A percentile compares a stretch with the other conserved stretches of the same genome.
phyloP scores from a whole-genome alignment of 2,329 filamentous ascomycete species.

The Dothistroma septosporum region DNA sequence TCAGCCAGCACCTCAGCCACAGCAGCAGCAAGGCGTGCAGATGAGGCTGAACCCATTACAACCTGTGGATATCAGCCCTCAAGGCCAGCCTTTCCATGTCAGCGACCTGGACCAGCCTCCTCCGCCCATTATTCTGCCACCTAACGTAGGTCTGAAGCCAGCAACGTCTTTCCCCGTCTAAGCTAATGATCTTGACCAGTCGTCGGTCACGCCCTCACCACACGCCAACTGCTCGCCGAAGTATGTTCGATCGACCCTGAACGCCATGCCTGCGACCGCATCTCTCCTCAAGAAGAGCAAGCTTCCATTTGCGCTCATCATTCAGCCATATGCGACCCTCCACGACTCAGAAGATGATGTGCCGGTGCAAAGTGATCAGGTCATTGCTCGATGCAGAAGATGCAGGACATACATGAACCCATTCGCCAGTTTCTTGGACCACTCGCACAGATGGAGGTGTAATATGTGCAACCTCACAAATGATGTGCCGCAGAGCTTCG shows the following conservation, averaged over 20 bases:
- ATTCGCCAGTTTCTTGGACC: constrained; percentile 92
- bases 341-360: constrained; percentile 90
- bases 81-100: constrained; percentile 91
- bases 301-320: constrained; percentile 89
- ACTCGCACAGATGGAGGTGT: constrained; percentile 96
- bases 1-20: constrained; percentile 47
- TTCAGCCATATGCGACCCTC: constrained; percentile 89
- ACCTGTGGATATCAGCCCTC: constrained; percentile 69
- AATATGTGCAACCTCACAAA: constrained; percentile 99
- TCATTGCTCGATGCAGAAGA: constrained; percentile 92
- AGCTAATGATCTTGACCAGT: constrained; percentile 48
- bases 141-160: constrained; percentile 65
- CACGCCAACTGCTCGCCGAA: constrained; percentile 87
- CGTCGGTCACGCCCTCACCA: constrained; percentile 85
- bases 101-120: constrained; percentile 87
- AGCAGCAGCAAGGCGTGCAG: constrained; percentile 45
- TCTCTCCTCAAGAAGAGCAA: constrained; percentile 95
- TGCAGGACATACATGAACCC: constrained; percentile 98
- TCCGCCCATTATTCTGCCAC: constrained; percentile 82
- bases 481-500: constrained; percentile 97
- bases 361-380: constrained; percentile 90
- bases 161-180: neutral
- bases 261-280: constrained; percentile 87
- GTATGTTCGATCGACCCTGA: constrained; percentile 92
- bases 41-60: constrained; percentile 77